Conservation (phyloP, 495 filamentous ascomycete species). For the Staphylotrichum tortipilum region DNA sequence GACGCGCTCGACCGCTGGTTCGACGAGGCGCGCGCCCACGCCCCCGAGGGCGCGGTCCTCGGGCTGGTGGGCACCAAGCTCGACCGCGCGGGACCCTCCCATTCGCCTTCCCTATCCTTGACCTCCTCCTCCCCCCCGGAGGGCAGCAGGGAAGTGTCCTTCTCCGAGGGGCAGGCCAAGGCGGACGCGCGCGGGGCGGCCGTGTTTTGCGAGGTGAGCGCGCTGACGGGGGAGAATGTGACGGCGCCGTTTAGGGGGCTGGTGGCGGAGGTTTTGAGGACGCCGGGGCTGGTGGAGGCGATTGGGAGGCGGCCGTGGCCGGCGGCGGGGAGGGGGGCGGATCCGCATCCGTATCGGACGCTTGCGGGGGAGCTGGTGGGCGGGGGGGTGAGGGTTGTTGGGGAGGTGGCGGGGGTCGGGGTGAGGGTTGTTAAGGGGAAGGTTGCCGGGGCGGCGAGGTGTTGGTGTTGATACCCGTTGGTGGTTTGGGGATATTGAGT, state of each 20-base stretch:
- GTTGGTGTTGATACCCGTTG: too few relatives aligned
- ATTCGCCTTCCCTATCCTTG: too few relatives aligned
- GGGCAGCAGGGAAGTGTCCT: constrained; percentile 36
- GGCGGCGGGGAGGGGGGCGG: too few relatives aligned
- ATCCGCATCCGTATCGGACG: too few relatives aligned
- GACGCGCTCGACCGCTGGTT: constrained; percentile 51
- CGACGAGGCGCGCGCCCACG: constrained; percentile 47
- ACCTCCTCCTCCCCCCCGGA: too few relatives aligned
- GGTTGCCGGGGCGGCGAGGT: background rate
- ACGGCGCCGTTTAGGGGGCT: constrained; percentile 46
- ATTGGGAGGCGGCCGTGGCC: constrained; percentile 14
- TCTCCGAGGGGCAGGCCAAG: constrained; percentile 43
- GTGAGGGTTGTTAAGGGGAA: too few relatives aligned
- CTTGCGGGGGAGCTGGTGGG: too few relatives aligned
- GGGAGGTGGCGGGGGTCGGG: background rate
- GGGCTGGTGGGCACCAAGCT: constrained; percentile 50
- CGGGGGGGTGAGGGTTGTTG: too few relatives aligned
- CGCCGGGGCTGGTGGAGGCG: constrained; percentile 32
- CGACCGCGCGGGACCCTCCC: too few relatives aligned
- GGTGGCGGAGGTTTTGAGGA: constrained; percentile 44
- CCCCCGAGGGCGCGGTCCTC: constrained; percentile 42
- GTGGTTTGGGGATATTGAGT: background rate
- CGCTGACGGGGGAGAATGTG: constrained; percentile 48
- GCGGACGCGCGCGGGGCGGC: constrained; percentile 38
- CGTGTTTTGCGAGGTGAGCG: constrained; percentile 48